Evolutionary conservation across 2,329 filamentous ascomycete species (phyloP), one percentile per base, ranked within the genome.

Genomic region (Colletotrichum musae): DNA sequence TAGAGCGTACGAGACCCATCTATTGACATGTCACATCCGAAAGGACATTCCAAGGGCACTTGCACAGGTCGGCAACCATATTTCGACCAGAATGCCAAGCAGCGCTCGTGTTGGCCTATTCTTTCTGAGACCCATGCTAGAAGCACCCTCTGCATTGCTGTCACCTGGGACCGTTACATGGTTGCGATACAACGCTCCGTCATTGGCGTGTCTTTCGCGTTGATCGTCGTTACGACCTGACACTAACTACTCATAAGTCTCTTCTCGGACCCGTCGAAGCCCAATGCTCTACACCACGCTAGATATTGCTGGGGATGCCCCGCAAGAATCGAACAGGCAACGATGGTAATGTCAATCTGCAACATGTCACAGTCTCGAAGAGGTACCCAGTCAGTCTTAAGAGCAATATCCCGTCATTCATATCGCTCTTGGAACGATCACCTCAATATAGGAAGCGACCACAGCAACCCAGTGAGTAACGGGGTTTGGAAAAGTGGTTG

Each of bases 281-380:
- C 73, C 1, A 75, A 64, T 6, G 70, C 64, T 6, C 73, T 67
- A 2, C 75, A 67, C 0, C 71, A 75, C 16, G 75, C 58, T 1
- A 74, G 73, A 6, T 75, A 62, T 53, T 76, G 74, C 28, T 74
- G 68, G 57, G 72, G 70, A 10, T 74, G 72, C 1, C 69, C 67
- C 15, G 72, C 66, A 4, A 71, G 73, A 41, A 75, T 74, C 39
- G 70, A 71, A 60, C 86, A 87, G 3, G 80, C 76, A 4, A 86
- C 74, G 4, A 85, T 84, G 52, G 86, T 77, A n/a, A 84, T 67
- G 72, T 87, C 89, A 16, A 87, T 74, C 0, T 85, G 86, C 86
- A 85, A 89, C 58, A 90, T 78, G 62, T 89, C 85, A 58, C 85
- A 88, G 71, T 89, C 87, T 3, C 77, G 79, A 2, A 87, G 74